These are phyloP conservation scores for Alternaria longipes DNA, from an alignment of 2,329 filamentous ascomycete genomes.

Conservation along the genomic window DNA sequence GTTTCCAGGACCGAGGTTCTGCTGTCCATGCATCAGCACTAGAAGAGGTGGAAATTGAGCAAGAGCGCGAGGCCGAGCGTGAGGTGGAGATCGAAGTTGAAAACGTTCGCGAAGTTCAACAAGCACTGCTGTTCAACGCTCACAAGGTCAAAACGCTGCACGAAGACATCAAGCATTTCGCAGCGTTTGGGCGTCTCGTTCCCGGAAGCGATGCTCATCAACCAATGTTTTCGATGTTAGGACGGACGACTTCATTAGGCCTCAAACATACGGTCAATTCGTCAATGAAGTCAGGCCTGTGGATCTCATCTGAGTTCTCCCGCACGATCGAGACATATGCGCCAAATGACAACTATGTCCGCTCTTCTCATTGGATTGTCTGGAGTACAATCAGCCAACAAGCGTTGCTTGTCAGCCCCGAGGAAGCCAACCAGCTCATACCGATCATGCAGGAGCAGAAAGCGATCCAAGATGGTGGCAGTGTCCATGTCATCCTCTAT, in stretches of 20 bases:
- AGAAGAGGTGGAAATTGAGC: constrained; percentile 67
- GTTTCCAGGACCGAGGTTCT: constrained; percentile 56
- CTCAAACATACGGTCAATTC: constrained; percentile 38
- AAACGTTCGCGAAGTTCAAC: constrained; percentile 64
- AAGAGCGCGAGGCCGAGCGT: constrained; percentile 57
- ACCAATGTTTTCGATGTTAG: constrained; percentile 56
- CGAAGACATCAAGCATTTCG: constrained; percentile 58
- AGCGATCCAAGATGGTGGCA: background rate
- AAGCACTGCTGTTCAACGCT: constrained; percentile 53
- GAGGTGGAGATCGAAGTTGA: constrained; percentile 69
- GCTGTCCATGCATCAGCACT: constrained; percentile 61
- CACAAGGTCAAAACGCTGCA: constrained; percentile 59
- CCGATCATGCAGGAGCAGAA: constrained; percentile 50
- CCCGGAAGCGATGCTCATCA: constrained; percentile 51
- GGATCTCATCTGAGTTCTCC: constrained; percentile 59
- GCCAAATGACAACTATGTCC: constrained; percentile 57
- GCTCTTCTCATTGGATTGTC: constrained; percentile 69
- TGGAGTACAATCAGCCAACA: constrained; percentile 60
- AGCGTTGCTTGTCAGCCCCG: constrained; percentile 68
- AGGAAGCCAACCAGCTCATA: constrained; percentile 69
- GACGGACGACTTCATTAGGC: constrained; percentile 49
- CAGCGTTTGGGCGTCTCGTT: constrained; percentile 55
- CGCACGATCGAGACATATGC: constrained; percentile 54
- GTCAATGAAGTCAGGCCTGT: constrained; percentile 40
- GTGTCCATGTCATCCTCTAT: constrained; percentile 64